Evolutionary conservation across 495 filamentous ascomycete genomes (phyloP), one percentile per base, ranked within the genome.

Genomic region (Aspergillus leporis): DNA sequence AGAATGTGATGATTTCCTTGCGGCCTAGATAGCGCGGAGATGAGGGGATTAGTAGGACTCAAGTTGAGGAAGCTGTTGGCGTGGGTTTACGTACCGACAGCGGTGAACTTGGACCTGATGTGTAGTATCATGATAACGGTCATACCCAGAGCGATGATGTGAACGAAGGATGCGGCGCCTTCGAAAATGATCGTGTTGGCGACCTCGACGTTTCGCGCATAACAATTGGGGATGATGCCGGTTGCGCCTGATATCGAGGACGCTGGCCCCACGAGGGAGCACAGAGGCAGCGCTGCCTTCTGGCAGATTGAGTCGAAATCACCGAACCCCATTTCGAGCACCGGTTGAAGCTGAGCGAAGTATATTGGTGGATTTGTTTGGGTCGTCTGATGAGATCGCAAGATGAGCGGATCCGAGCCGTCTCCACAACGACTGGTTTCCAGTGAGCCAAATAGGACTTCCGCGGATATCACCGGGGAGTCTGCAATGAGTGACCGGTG

Each of bases 131-230:
- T 99, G 66, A 96, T 90, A 8, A 90, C 87, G 7, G 91, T 94
- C 93, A 98, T 98, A 59, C 82, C 79, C 45, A 99, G 77, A 5
- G 95, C 91, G 52, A 91, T 81, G 62, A 99, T 97, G 72, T 99
- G 93, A 75, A 93, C 87, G 70, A 94, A 94, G 52, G 87, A 90
- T 19, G 91, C 86, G 14, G 92, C 94, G 70, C 90, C 91, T 74
- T 98, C 85, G 70, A 99, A 99, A 64, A 99, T 98, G 74, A 97
- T 90, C 10, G 94, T 98, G 73, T 99, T 99, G 60, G 94, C 94
- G 63, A 97, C 73, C 71, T 97, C 93, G 70, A 99, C 91, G 68
- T 92, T 95, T 49, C 94, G 88, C 61, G 94, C 90, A 78, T 92
- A 98, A 79, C 94, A 99, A 68, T 85, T 85, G 53, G 94, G 84